A percentile compares a stretch with the other conserved stretches of the same genome.
These are phyloP conservation scores for Thelonectria olida DNA, from an alignment of 2,329 filamentous ascomycete species.

Conservation along the genomic window DNA sequence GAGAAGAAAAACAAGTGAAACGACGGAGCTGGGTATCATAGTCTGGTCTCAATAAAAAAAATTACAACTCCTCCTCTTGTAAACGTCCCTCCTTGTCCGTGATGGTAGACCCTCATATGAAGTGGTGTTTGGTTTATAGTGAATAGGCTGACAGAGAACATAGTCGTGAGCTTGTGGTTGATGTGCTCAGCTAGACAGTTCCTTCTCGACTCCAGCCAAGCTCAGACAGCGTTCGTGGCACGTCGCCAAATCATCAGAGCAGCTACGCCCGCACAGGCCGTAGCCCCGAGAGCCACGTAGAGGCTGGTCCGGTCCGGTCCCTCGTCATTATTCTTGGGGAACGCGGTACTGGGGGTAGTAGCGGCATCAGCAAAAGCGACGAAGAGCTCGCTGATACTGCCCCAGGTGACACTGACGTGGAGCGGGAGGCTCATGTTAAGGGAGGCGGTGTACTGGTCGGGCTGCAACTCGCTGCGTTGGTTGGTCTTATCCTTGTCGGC, in stretches of 20 bases:
- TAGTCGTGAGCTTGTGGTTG: background rate
- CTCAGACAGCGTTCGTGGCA: slow-evolving; percentile 58
- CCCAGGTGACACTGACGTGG: slow-evolving; percentile 95
- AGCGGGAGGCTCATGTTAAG: slow-evolving; percentile 91
- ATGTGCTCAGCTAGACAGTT: background rate
- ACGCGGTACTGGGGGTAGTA: slow-evolving; percentile 86
- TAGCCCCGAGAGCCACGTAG: slow-evolving; percentile 85
- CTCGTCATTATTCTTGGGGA: slow-evolving; percentile 90
- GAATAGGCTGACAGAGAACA: background rate
- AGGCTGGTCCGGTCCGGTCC: slow-evolving; percentile 83
- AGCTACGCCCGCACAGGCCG: slow-evolving; percentile 69
- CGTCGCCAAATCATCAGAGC: slow-evolving; percentile 73
- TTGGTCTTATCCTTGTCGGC: slow-evolving; percentile 96
- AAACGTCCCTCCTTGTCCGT: slow-evolving; percentile 6
- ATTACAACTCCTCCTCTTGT: slow-evolving; percentile 37
- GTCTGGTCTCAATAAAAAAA: slow-evolving; percentile 31
- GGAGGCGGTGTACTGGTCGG: slow-evolving; percentile 87
- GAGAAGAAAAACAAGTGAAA: slow-evolving; percentile 11
- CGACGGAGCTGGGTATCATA: slow-evolving; percentile 46
- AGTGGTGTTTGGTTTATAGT: background rate
- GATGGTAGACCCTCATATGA: background rate
- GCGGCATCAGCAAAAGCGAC: slow-evolving; percentile 91
- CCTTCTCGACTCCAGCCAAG: background rate
- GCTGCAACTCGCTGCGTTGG: slow-evolving; percentile 90
- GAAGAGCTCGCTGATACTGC: slow-evolving; percentile 92